A percentile compares a stretch with the other conserved stretches of the same genome.
Evolutionary conservation across 139 green algal genomes (phyloP).

Genomic region (Pseudopediastrum boryanum): DNA sequence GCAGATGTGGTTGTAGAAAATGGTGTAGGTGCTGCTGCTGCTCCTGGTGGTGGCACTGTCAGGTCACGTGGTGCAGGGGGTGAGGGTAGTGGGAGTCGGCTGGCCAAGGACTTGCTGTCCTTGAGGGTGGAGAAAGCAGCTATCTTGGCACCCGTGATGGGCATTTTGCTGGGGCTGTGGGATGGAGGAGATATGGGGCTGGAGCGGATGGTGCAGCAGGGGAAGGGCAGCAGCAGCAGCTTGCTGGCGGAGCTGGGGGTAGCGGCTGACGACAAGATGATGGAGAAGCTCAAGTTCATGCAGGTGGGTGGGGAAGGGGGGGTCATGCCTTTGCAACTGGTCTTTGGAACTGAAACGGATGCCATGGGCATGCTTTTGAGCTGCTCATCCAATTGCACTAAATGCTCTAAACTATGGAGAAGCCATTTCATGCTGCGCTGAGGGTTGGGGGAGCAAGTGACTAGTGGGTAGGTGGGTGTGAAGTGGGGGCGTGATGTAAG

Average conservation of each 20-base stretch:
- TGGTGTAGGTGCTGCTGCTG: too few relatives aligned
- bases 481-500: too few relatives aligned
- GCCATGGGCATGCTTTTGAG: too few relatives aligned
- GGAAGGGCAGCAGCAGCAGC: background rate
- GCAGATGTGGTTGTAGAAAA: too few relatives aligned
- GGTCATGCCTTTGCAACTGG: too few relatives aligned
- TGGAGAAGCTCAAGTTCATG: conserved; percentile 35
- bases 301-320: conserved; percentile 28
- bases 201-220: conserved; percentile 1
- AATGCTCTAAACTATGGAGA: too few relatives aligned
- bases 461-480: too few relatives aligned
- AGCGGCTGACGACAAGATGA: conserved; percentile 29
- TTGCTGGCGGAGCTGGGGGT: conserved; percentile 30
- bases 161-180: conserved; percentile 58
- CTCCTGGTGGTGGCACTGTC: background rate
- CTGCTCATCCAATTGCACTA: too few relatives aligned
- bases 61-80: background rate
- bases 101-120: background rate
- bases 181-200: background rate
- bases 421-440: too few relatives aligned
- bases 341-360: too few relatives aligned
- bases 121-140: conserved; percentile 36
- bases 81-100: background rate
- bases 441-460: too few relatives aligned
- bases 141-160: conserved; percentile 63